Conservation (phyloP, 768 basidiomycete species). For the Naganishia vaughanmartiniae region DNA sequence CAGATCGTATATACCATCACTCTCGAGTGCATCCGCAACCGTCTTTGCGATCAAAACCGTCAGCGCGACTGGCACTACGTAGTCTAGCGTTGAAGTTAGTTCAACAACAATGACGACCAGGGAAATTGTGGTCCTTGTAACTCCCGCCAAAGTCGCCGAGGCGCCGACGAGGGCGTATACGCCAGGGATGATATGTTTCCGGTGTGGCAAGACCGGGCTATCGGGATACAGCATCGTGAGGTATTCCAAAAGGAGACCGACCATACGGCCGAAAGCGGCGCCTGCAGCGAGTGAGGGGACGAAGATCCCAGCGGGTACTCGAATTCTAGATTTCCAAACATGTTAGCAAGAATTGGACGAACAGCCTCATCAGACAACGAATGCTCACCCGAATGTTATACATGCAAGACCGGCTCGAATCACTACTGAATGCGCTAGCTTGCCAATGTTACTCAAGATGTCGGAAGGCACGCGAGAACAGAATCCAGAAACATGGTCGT, state of each 20-base stretch:
- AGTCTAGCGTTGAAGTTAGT: constrained; percentile 85
- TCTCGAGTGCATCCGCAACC: constrained; percentile 79
- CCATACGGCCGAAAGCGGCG: constrained; percentile 83
- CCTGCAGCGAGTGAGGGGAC: constrained; percentile 91
- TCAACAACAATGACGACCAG: constrained; percentile 96
- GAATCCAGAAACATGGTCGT: constrained; percentile 52
- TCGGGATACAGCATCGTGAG: constrained; percentile 3
- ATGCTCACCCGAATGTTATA: constrained; percentile 28
- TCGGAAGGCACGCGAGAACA: constrained; percentile 34
- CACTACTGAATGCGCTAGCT: constrained; percentile 55
- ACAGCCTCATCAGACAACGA: neutral
- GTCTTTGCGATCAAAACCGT: constrained; percentile 81
- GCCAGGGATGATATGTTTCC: constrained; percentile 26
- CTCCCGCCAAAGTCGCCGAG: constrained; percentile 89
- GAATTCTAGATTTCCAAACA: constrained; percentile 61
- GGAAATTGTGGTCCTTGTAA: constrained; percentile 78
- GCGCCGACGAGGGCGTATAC: constrained; percentile 63
- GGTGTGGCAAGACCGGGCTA: constrained; percentile 20
- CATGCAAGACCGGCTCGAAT: constrained; percentile 25
- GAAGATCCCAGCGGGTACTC: constrained; percentile 77
- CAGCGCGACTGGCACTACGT: constrained; percentile 59
- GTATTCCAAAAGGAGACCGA: constrained; percentile 77
- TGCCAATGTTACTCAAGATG: constrained; percentile 39
- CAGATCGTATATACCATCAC: constrained; percentile 94
- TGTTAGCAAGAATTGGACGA: neutral